Conservation (phyloP, 2,329 filamentous ascomycete genomes). For the Colletotrichum abscissum region DNA sequence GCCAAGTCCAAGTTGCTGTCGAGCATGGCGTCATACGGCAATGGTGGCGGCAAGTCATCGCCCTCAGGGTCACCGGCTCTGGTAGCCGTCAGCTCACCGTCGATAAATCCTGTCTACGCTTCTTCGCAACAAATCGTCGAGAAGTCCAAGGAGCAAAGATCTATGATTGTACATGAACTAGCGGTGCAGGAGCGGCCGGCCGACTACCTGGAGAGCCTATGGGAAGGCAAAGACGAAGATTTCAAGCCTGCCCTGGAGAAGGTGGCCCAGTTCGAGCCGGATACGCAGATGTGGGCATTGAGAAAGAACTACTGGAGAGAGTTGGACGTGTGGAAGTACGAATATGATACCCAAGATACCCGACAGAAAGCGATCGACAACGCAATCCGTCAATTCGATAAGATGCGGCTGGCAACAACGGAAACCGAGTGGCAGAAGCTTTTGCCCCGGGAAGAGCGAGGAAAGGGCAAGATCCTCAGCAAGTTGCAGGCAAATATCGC, state of each 20-base stretch:
- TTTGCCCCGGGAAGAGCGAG: slow-evolving; percentile 67
- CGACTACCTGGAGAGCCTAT: slow-evolving; percentile 61
- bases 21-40: slow-evolving; percentile 49
- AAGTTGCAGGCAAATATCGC: slow-evolving; percentile 70
- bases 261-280: slow-evolving; percentile 63
- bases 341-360: slow-evolving; percentile 64
- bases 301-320: slow-evolving; percentile 71
- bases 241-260: slow-evolving; percentile 67
- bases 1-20: slow-evolving; percentile 57
- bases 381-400: slow-evolving; percentile 70
- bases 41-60: slow-evolving; percentile 49
- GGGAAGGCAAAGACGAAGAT: slow-evolving; percentile 64
- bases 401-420: slow-evolving; percentile 64
- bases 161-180: slow-evolving; percentile 69
- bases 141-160: slow-evolving; percentile 64
- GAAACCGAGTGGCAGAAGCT: slow-evolving; percentile 72
- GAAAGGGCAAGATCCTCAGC: slow-evolving; percentile 70
- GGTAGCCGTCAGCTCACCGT: slow-evolving; percentile 65
- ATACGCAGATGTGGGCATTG: slow-evolving; percentile 64
- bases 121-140: slow-evolving; percentile 64
- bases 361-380: slow-evolving; percentile 71
- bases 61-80: slow-evolving; percentile 66
- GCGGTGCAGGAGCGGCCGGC: slow-evolving; percentile 64
- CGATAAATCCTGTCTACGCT: slow-evolving; percentile 59
- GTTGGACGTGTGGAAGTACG: slow-evolving; percentile 72